A percentile compares a stretch with the other conserved stretches of the same genome.
Conservation (phyloP, 495 filamentous ascomycete genomes). For the Aspergillus mulundensis region DNA sequence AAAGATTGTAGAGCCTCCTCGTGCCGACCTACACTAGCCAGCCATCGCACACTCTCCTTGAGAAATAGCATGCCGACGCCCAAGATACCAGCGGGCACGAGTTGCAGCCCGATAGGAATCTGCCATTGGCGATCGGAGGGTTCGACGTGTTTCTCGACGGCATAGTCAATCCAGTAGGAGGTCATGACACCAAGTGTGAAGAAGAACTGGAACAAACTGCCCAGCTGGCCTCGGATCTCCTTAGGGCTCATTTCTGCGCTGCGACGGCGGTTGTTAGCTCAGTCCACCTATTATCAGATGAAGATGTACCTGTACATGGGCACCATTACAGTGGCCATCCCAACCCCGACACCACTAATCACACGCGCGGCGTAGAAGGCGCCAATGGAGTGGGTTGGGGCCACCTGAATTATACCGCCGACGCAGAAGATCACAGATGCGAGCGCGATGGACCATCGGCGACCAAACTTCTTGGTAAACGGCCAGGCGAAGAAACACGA, state of each 20-base stretch:
- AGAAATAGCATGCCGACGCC: slow-evolving; percentile 42
- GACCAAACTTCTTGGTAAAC: slow-evolving; percentile 31
- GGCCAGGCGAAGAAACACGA: slow-evolving; percentile 20
- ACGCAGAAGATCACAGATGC: slow-evolving; percentile 40
- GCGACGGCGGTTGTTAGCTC: slow-evolving; percentile 27
- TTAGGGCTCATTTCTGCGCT: slow-evolving; percentile 53
- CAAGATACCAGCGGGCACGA: slow-evolving; percentile 44
- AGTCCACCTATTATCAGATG: no score
- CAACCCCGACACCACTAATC: slow-evolving; percentile 53
- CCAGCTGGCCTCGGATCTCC: slow-evolving; percentile 50
- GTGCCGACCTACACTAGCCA: slow-evolving; percentile 45
- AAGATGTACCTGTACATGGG: slow-evolving; percentile 42
- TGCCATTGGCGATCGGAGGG: slow-evolving; percentile 46
- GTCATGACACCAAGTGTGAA: slow-evolving; percentile 47
- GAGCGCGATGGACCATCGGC: slow-evolving; percentile 38
- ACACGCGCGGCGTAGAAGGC: slow-evolving; percentile 47
- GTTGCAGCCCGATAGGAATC: slow-evolving; percentile 50
- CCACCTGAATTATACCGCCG: slow-evolving; percentile 41
- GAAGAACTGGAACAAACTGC: slow-evolving; percentile 44
- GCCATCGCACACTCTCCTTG: slow-evolving; percentile 49
- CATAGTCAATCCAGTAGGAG: slow-evolving; percentile 53
- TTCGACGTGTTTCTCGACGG: slow-evolving; percentile 33
- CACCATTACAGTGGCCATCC: slow-evolving; percentile 48
- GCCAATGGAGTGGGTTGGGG: slow-evolving; percentile 39
- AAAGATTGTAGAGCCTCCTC: slow-evolving; percentile 47